A percentile compares a stretch with the other conserved stretches of the same genome.
Conservation (phyloP, 306 rosid genomes). For the Trichosanthes cucumerina region DNA sequence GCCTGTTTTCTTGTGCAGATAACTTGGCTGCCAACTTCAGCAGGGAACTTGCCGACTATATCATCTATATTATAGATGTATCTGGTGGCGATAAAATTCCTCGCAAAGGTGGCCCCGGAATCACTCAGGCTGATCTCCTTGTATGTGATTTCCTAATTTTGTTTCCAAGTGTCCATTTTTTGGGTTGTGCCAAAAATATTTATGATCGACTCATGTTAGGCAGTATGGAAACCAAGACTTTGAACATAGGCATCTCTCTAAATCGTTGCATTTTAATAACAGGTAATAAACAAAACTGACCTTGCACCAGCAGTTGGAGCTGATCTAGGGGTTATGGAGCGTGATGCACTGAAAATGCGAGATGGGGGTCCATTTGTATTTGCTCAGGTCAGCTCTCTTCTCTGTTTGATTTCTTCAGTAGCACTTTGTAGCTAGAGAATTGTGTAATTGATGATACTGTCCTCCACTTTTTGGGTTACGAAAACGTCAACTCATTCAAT, state of each 20-base stretch:
- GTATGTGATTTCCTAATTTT: slow-evolving; percentile 32
- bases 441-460: neutral
- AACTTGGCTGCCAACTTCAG: slow-evolving; percentile 97
- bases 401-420: neutral
- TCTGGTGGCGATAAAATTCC: slow-evolving; percentile 98
- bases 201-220: neutral
- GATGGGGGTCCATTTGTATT: slow-evolving; percentile 95
- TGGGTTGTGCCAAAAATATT: neutral
- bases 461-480: neutral
- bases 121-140: slow-evolving; percentile 99
- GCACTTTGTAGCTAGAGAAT: neutral
- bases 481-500: neutral
- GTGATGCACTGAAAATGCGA: slow-evolving; percentile 91
- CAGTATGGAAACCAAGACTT: neutral
- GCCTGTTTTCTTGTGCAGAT: slow-evolving; percentile 47
- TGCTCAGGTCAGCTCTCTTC: slow-evolving; percentile 63
- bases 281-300: slow-evolving; percentile 98
- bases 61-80: slow-evolving; percentile 91
- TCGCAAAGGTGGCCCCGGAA: slow-evolving; percentile 98
- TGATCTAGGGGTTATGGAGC: slow-evolving; percentile 83
- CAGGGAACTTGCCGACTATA: slow-evolving; percentile 95
- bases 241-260: neutral
- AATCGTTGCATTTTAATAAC: slow-evolving; percentile 8
- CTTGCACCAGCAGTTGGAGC: slow-evolving; percentile 92
- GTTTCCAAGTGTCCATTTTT: neutral